These are phyloP conservation scores for Colletotrichum theobromicola DNA, from an alignment of 2,329 filamentous ascomycete species.

Conservation along the genomic window DNA sequence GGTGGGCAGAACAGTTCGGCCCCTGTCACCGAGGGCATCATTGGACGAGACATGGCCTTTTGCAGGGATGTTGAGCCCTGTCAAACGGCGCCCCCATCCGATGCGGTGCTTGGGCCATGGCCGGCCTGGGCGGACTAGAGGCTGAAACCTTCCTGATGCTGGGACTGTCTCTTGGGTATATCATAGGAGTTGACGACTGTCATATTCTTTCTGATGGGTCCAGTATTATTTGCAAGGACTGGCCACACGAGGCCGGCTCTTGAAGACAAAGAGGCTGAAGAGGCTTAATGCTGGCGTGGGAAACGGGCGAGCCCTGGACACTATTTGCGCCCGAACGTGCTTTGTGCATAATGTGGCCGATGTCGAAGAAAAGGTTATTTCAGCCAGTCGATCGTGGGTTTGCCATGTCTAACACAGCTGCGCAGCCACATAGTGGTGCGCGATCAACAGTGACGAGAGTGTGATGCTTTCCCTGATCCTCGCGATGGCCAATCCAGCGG, in stretches of 20 bases:
- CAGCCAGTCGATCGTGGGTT: neutral
- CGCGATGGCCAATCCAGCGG: neutral
- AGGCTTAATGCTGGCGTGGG: neutral
- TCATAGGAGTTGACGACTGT: neutral
- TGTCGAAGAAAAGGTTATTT: neutral
- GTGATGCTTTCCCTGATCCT: neutral
- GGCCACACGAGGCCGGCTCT: neutral
- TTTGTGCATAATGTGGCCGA: neutral
- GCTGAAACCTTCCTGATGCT: constrained; percentile 20
- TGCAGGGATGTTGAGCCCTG: constrained; percentile 2
- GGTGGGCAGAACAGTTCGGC: neutral
- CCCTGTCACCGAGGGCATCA: neutral
- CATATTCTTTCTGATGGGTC: neutral
- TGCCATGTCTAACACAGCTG: neutral
- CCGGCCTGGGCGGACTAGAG: neutral
- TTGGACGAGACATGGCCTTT: neutral
- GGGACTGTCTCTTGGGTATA: neutral
- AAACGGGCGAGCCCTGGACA: neutral
- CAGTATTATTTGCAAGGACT: neutral
- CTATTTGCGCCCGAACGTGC: neutral
- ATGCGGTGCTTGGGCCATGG: constrained; percentile 11
- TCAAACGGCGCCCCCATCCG: constrained; percentile 3
- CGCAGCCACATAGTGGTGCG: neutral
- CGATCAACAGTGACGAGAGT: neutral
- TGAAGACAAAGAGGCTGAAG: neutral